Evolutionary conservation across 441 rosid genomes (phyloP), one percentile per base, ranked within the genome.

Genomic region (Metrosideros polymorpha): DNA sequence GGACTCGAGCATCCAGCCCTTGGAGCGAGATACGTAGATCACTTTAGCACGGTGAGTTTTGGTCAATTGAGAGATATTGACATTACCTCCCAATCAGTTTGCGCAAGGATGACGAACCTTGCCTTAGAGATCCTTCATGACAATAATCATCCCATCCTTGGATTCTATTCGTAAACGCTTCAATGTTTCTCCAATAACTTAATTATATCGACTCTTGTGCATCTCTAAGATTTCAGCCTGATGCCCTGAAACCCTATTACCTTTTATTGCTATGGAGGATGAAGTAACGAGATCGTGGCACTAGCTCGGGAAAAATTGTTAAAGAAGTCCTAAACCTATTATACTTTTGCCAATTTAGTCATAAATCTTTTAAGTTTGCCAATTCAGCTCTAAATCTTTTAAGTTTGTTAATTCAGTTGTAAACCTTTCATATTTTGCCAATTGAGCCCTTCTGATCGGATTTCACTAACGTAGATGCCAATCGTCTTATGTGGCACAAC

Each of bases 161-260:
- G 42, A 30, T 61, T 4, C 42, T 30, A n/a, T 61, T 17, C 35
- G 3, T 2, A 9, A 61, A 30, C 0, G 24, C 42, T 2, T 61
- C 6, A 30, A 4, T 61, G 6, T 51, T 17, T 51, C 54, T 51
- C 22, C 5, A 2, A 51, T 22, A 52, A 52, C 24, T 17, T 18
- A 6, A 18, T 52, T 17, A 24, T 18, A 17, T 61, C 3, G 12
- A 61, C 42, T 27, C 32, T 56, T 12, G 12, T 27, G 71, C 71
- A 29, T 59, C 22, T 59, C 10, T n/a, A n/a, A 0, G 19, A 59
- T 29, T 59, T 59, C 39, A 15, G 0, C 10, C 0, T 0, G 6
- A 29, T 0, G 6, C 32, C 1, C 12, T 3, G 22, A 59, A 59
- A 59, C 17, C 22, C 39, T 30, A 57, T 57, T 30, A 15, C 39